These are phyloP conservation scores for Puccinia horiana DNA, from an alignment of 1,284 basidiomycete species.

Conservation along the genomic window DNA sequence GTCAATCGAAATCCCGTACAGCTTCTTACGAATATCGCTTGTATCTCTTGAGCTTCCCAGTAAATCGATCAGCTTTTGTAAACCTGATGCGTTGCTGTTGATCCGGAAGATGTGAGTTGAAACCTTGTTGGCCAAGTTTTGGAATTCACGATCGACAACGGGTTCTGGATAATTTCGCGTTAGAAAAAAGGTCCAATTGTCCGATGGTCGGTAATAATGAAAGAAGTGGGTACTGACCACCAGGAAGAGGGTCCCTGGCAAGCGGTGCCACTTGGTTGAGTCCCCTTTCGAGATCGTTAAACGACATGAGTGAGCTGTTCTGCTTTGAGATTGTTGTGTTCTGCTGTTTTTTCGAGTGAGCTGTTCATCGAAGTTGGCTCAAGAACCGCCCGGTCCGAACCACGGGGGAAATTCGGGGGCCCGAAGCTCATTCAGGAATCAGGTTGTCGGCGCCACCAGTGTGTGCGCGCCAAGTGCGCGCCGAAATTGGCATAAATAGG, in stretches of 20 bases:
- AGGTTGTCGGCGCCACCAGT: too few relatives aligned
- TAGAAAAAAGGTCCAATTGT: background rate
- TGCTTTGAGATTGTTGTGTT: too few relatives aligned
- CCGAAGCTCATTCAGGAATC: too few relatives aligned
- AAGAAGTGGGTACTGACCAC: conserved; percentile 5
- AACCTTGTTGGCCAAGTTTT: conserved; percentile 76
- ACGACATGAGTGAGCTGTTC: conserved; percentile 25
- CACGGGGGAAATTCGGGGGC: too few relatives aligned
- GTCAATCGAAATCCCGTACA: conserved; percentile 65
- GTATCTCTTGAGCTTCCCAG: conserved; percentile 79
- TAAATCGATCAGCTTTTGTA: conserved; percentile 87
- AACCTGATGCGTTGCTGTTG: conserved; percentile 93
- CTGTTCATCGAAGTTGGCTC: too few relatives aligned
- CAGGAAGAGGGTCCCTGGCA: conserved; percentile 32
- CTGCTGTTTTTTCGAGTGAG: too few relatives aligned
- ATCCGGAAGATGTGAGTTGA: conserved; percentile 98
- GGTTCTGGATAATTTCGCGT: background rate
- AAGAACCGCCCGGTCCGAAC: too few relatives aligned
- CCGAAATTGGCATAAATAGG: too few relatives aligned
- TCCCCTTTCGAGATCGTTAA: conserved; percentile 48
- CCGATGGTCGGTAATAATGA: background rate
- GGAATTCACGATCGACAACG: conserved; percentile 63
- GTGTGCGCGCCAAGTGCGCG: too few relatives aligned
- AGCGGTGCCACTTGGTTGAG: conserved; percentile 46
- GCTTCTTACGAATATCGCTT: conserved; percentile 70